Conservation (phyloP, 2,329 filamentous ascomycete species). For the Alternaria gaisen region DNA sequence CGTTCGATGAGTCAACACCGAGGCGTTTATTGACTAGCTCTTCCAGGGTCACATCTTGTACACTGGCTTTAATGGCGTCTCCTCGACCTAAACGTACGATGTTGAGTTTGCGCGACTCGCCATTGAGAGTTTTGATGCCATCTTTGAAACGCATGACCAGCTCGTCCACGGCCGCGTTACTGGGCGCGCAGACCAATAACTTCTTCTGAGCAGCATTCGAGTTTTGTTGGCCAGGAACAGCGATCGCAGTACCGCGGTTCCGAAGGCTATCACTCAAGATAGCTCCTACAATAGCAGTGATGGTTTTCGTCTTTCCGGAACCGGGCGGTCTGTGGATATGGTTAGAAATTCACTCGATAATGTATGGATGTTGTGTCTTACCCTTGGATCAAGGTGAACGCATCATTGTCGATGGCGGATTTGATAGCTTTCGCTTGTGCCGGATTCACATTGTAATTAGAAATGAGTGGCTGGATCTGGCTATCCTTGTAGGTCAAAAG, state of each 20-base stretch:
- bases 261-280: conserved; percentile 71
- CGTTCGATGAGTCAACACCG: conserved; percentile 51
- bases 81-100: conserved; percentile 89
- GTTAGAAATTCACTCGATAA: conserved; percentile 27
- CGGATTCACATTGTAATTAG: conserved; percentile 83
- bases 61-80: conserved; percentile 89
- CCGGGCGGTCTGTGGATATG: conserved; percentile 74
- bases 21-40: conserved; percentile 84
- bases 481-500: conserved; percentile 82
- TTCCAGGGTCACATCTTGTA: conserved; percentile 91
- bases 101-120: conserved; percentile 77
- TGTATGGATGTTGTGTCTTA: conserved; percentile 45
- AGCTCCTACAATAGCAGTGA: conserved; percentile 92
- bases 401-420: conserved; percentile 93
- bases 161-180: conserved; percentile 97
- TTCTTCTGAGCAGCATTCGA: conserved; percentile 72
- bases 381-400: conserved; percentile 95
- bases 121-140: conserved; percentile 80
- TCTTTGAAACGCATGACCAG: conserved; percentile 90
- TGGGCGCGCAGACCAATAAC: conserved; percentile 94
- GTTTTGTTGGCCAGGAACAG: conserved; percentile 47
- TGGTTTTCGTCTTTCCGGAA: conserved; percentile 98
- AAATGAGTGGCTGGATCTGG: conserved; percentile 72
- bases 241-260: conserved; percentile 57
- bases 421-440: conserved; percentile 92